Evolutionary conservation across 2,329 filamentous ascomycete genomes (phyloP).

Genomic region (Phaeosphaeriaceae sp.): DNA sequence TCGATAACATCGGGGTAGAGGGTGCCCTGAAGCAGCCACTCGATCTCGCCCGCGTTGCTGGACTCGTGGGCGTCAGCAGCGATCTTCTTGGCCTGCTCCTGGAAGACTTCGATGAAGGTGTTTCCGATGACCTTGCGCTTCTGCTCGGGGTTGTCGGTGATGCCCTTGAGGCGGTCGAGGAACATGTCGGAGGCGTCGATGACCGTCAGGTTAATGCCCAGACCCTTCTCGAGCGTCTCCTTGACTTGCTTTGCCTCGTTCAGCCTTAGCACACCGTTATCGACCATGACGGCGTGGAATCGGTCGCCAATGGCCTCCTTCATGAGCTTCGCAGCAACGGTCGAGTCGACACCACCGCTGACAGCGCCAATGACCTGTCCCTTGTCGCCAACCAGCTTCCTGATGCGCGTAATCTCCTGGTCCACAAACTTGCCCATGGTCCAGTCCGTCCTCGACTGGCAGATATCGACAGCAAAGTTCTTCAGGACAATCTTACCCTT

Average conservation of each 20-base stretch:
- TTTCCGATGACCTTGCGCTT: conserved; percentile 92
- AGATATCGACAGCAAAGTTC: conserved; percentile 88
- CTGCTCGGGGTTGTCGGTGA: conserved; percentile 77
- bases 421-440: conserved; percentile 84
- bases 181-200: conserved; percentile 81
- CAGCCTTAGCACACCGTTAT: conserved; percentile 85
- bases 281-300: conserved; percentile 83
- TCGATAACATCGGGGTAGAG: conserved; percentile 79
- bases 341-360: conserved; percentile 86
- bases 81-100: conserved; percentile 77
- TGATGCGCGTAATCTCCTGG: conserved; percentile 80
- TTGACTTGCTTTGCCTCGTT: conserved; percentile 86
- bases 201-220: conserved; percentile 90
- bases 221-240: conserved; percentile 75
- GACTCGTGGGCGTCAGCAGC: conserved; percentile 74
- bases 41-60: conserved; percentile 73
- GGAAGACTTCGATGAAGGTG: conserved; percentile 83
- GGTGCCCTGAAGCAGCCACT: conserved; percentile 88
- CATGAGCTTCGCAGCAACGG: conserved; percentile 87
- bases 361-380: conserved; percentile 84
- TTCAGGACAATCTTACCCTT: conserved; percentile 73
- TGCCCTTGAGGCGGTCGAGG: conserved; percentile 75
- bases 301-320: conserved; percentile 83
- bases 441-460: conserved; percentile 79
- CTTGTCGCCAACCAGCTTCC: conserved; percentile 78